These are phyloP conservation scores for Didymella pinodella DNA, from an alignment of 2,329 filamentous ascomycete genomes.

Conservation along the genomic window DNA sequence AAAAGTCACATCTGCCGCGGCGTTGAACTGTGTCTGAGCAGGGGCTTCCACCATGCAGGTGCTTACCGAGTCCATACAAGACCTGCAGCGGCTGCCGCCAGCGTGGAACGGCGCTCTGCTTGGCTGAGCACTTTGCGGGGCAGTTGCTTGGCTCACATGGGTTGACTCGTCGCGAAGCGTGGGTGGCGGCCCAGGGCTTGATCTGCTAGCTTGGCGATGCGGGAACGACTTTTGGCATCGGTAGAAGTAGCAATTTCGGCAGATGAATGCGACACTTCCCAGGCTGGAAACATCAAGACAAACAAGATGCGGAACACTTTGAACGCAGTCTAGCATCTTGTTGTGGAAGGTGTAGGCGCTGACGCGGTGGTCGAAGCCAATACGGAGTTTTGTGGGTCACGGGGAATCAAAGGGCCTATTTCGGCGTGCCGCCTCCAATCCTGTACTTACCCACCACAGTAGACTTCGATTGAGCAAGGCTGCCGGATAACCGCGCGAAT, in stretches of 20 bases:
- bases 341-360: constrained; percentile 4
- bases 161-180: constrained; percentile 26
- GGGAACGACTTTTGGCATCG: constrained; percentile 12
- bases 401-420: constrained; percentile 7
- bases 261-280: constrained; percentile 13
- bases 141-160: constrained; percentile 43
- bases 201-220: constrained; percentile 33
- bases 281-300: neutral
- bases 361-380: neutral
- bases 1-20: constrained; percentile 18
- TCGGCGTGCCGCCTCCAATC: constrained; percentile 2
- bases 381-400: constrained; percentile 10
- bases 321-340: neutral
- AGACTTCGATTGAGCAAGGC: neutral
- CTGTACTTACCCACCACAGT: neutral
- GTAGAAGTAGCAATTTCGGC: constrained; percentile 11
- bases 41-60: constrained; percentile 23
- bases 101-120: constrained; percentile 28
- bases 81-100: constrained; percentile 24
- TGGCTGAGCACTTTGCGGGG: constrained; percentile 39
- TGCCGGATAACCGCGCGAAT: neutral
- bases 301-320: neutral
- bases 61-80: constrained; percentile 40
- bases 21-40: constrained; percentile 20
- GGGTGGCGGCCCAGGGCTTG: constrained; percentile 30